Conservation (phyloP, 75 land plant genomes). For the Adiantum capillusveneris region DNA sequence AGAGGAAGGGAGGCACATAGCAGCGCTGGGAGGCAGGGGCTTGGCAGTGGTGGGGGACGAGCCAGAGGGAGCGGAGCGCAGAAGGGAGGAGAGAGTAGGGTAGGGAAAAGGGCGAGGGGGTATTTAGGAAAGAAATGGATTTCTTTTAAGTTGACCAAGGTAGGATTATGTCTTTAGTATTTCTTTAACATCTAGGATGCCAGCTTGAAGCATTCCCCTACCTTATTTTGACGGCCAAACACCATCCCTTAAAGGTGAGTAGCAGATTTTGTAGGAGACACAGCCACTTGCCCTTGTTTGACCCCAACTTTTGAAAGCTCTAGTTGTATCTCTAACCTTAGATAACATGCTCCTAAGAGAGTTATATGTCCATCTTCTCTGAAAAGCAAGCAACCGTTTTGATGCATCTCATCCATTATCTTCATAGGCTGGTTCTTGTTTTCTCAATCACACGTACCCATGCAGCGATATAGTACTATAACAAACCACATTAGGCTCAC, state of each 20-base stretch:
- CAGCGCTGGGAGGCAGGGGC: too few relatives aligned
- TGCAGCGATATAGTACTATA: constrained; percentile 43
- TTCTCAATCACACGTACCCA: constrained; percentile 21
- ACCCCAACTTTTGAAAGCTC: constrained; percentile 54
- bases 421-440: constrained; percentile 24
- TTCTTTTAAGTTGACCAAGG: too few relatives aligned
- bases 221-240: constrained; percentile 34
- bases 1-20: too few relatives aligned
- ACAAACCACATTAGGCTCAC: constrained; percentile 27
- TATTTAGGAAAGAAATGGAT: too few relatives aligned
- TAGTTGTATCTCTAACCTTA: constrained; percentile 31
- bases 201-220: constrained; percentile 41
- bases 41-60: too few relatives aligned
- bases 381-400: constrained; percentile 42
- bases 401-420: constrained; percentile 38
- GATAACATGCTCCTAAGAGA: constrained; percentile 49
- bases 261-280: constrained; percentile 47
- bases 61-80: too few relatives aligned
- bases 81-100: too few relatives aligned
- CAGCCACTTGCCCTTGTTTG: constrained; percentile 37
- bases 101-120: too few relatives aligned
- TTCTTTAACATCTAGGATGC: too few relatives aligned
- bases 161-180: too few relatives aligned
- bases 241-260: constrained; percentile 48
- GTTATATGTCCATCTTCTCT: constrained; percentile 55